Evolutionary conservation across 805 yeast genomes (phyloP).

Genomic region (Kodamaea kaohsiungensis): DNA sequence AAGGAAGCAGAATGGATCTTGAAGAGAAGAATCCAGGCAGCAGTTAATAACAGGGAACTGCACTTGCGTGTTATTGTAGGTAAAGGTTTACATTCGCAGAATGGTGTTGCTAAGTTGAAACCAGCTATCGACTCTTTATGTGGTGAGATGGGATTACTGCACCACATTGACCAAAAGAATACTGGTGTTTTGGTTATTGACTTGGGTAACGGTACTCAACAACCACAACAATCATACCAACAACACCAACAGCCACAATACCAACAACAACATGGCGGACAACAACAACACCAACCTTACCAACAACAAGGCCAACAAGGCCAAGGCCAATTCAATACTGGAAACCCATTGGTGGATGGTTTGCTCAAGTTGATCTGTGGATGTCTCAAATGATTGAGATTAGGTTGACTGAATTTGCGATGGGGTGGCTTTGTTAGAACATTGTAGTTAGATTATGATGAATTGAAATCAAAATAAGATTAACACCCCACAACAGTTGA

Average conservation of each 20-base stretch:
- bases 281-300: constrained; percentile 14
- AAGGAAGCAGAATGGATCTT: constrained; percentile 83
- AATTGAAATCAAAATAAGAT: too few species aligned
- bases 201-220: constrained; percentile 29
- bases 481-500: too few species aligned
- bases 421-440: background rate
- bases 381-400: constrained; percentile 27
- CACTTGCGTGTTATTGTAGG: constrained; percentile 86
- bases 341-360: constrained; percentile 28
- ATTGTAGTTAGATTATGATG: background rate
- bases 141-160: constrained; percentile 58
- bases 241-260: constrained; percentile 17
- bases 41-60: constrained; percentile 57
- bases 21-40: constrained; percentile 70
- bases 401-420: background rate
- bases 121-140: constrained; percentile 88
- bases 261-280: constrained; percentile 8
- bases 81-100: constrained; percentile 81
- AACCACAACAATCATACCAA: constrained; percentile 21
- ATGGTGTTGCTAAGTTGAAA: constrained; percentile 82
- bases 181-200: constrained; percentile 79
- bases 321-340: constrained; percentile 21
- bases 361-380: constrained; percentile 34
- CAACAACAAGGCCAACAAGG: constrained; percentile 14
- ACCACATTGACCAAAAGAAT: constrained; percentile 67